A percentile compares a stretch with the other conserved stretches of the same genome.
These are phyloP conservation scores for Scheffersomyces stipitis DNA, from an alignment of 805 yeast genomes.

Conservation along the genomic window DNA sequence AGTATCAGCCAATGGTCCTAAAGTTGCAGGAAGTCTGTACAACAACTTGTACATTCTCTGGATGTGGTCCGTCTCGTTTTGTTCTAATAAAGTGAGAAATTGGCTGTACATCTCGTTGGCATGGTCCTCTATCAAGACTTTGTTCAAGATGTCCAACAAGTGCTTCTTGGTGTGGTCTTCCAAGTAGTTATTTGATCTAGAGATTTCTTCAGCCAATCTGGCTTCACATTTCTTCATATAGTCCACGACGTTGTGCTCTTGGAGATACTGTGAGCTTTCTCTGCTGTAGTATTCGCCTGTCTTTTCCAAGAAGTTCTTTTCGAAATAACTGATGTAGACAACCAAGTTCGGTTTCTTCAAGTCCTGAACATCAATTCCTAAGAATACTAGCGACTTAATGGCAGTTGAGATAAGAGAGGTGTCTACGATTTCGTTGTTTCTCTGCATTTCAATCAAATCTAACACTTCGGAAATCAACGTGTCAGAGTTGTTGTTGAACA, in stretches of 20 bases:
- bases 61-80: constrained; percentile 68
- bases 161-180: constrained; percentile 83
- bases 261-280: constrained; percentile 68
- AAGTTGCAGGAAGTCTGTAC: constrained; percentile 73
- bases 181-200: constrained; percentile 72
- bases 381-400: constrained; percentile 79
- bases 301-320: constrained; percentile 68
- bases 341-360: constrained; percentile 79
- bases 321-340: constrained; percentile 80
- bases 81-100: constrained; percentile 71
- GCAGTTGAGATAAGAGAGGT: constrained; percentile 67
- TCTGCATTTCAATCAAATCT: constrained; percentile 70
- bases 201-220: constrained; percentile 79
- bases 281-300: constrained; percentile 65
- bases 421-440: constrained; percentile 75
- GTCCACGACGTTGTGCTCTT: constrained; percentile 80
- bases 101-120: constrained; percentile 74
- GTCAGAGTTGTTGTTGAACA: constrained; percentile 69
- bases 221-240: constrained; percentile 85
- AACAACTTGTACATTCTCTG: constrained; percentile 74
- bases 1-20: constrained; percentile 71
- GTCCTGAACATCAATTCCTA: constrained; percentile 91
- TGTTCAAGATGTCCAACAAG: constrained; percentile 72
- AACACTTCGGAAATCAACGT: constrained; percentile 68
- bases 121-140: constrained; percentile 75